Percentiles rank a stretch among this genome's conserved stretches.
phyloP scores from a whole-genome alignment of 805 yeast species.

The Geotrichum ghanense region DNA sequence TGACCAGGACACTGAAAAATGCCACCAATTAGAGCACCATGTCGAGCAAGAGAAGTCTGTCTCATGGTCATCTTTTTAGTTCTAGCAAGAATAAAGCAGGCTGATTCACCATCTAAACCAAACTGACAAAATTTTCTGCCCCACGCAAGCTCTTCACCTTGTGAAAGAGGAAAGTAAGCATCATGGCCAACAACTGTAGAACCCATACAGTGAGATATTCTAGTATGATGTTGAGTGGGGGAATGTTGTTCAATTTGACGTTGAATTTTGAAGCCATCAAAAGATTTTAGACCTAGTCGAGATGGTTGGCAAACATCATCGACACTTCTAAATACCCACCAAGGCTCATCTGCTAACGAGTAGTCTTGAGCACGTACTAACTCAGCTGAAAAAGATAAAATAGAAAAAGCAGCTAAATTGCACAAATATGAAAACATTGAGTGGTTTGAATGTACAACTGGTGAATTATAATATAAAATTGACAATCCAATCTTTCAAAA shows the following conservation, averaged over 20 bases:
- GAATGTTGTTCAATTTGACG: constrained; percentile 11
- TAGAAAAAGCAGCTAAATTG: no score
- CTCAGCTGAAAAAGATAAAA: no score
- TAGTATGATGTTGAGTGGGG: constrained; percentile 6
- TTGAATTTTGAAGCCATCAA: constrained; percentile 15
- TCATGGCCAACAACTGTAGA: constrained; percentile 9
- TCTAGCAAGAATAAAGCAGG: constrained; percentile 16
- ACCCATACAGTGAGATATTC: constrained; percentile 10
- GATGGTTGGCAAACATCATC: constrained; percentile 11
- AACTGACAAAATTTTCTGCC: constrained; percentile 12
- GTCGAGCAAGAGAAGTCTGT: constrained; percentile 4
- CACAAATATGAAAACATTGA: no score
- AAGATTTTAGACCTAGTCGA: constrained; percentile 10
- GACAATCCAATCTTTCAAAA: no score
- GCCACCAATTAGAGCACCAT: constrained; percentile 18
- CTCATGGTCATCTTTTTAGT: constrained; percentile 7
- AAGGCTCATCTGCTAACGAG: not conserved
- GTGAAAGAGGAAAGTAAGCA: constrained; percentile 10
- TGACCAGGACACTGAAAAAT: constrained; percentile 13
- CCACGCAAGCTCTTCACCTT: constrained; percentile 11
- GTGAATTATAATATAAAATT: no score
- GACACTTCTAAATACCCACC: not conserved
- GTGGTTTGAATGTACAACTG: no score
- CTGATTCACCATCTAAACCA: constrained; percentile 3
- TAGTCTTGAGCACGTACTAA: not conserved